These are phyloP conservation scores for Alectoria sarmentosa DNA, from an alignment of 495 filamentous ascomycete species.

Conservation along the genomic window DNA sequence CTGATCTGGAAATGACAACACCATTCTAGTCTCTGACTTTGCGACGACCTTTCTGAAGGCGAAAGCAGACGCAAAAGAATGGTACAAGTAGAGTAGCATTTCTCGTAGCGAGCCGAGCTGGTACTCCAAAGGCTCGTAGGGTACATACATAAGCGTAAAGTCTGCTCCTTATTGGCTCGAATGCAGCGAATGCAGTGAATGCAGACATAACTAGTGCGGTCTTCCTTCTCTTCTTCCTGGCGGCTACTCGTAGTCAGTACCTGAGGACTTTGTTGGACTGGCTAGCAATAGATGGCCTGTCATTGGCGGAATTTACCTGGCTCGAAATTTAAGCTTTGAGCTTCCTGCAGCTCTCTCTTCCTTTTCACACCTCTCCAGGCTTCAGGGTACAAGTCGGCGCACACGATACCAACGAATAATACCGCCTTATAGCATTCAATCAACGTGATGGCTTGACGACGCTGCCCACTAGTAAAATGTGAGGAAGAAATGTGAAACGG, in stretches of 20 bases:
- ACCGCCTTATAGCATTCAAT: background rate
- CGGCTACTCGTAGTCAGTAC: no score
- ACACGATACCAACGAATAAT: constrained; percentile 10
- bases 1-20: no score
- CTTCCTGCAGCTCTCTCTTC: background rate
- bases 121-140: background rate
- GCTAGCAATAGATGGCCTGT: background rate
- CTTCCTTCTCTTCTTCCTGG: background rate
- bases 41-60: background rate
- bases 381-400: background rate
- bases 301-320: background rate
- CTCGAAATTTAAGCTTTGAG: background rate
- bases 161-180: background rate
- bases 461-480: constrained; percentile 13
- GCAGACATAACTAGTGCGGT: background rate
- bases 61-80: background rate
- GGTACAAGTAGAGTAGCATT: background rate
- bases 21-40: background rate
- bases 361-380: background rate
- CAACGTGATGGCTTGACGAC: constrained; percentile 9
- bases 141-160: background rate
- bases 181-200: background rate
- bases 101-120: constrained; percentile 6
- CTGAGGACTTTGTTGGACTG: background rate
- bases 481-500: background rate